Base-by-base conservation (phyloP, 169 alveolate genomes). In the Babesia bigemina region DNA sequence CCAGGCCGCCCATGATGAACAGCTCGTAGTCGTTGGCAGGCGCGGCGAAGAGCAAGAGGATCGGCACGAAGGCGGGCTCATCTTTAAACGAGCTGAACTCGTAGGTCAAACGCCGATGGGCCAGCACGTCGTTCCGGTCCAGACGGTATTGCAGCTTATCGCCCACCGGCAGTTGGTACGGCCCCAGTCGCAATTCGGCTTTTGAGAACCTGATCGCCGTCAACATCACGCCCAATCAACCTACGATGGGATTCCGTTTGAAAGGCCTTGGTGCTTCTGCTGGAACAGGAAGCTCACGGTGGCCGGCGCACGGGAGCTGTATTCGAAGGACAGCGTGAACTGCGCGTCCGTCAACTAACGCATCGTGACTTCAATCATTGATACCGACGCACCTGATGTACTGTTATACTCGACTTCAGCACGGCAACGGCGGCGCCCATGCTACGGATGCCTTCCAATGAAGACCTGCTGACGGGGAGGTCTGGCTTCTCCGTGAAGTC, bases 1-100 rank as follows among this genome's bases (percentile, higher is more conserved):
- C 50, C 44, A 73, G 47, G 24, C 90, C 90, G 21, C 57, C 72
- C 79, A 75, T 83, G 9, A 75, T 45, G 71, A n/a, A 83, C 22
- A 60, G 49, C 36, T 19, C 61, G 44, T 58, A 75, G 45, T 57
- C 83, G 42, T 22, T n/a, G 14, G 11, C 12, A 12, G 12, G 39
- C 44, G 81, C 29, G 19, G 44, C 70, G 19, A 83, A 29, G 19
- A 47, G 42, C n/a, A 83, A 22, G 22, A 75, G 49, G 14, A 83
- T 75, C 19, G 90, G 90, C 22, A 83, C 86, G 47, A 36, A 74
- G 12, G 53, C 49, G 19, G 39, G 24, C 67, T 52, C 86, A 1
- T 36, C 45, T 6, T 55, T 48, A 44, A 83, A 83, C 0, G 86
- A 75, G 59, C 86, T 63, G 19, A 55, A 70, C 44, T 45, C 60